phyloP scores from a whole-genome alignment of 306 rosid species.

The Cicer yamashitae region DNA sequence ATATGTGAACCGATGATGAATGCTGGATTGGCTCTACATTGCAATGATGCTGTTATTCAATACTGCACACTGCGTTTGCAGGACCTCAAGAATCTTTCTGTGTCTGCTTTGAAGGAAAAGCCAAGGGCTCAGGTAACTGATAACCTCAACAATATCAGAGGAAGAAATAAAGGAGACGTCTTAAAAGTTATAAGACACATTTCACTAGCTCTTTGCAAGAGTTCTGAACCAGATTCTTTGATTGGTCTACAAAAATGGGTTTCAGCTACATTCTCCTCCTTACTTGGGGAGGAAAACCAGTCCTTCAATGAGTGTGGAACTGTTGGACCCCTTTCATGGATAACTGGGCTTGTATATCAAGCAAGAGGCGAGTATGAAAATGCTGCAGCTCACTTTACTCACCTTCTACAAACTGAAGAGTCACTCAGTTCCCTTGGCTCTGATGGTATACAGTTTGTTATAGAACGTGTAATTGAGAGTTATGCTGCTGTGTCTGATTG shows the following conservation, averaged over 20 bases:
- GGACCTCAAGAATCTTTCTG: conserved; percentile 74
- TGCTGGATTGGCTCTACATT: conserved; percentile 93
- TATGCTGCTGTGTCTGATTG: conserved; percentile 90
- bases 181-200: conserved; percentile 75
- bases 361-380: conserved; percentile 90
- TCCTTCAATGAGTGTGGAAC: conserved; percentile 50
- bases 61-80: conserved; percentile 83
- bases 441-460: conserved; percentile 91
- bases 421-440: conserved; percentile 81
- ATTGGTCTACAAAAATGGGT: conserved; percentile 86
- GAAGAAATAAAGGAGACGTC: conserved; percentile 68
- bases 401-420: conserved; percentile 80
- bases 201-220: conserved; percentile 83
- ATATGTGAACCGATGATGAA: conserved; percentile 99
- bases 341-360: conserved; percentile 85
- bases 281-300: conserved; percentile 75
- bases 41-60: conserved; percentile 85
- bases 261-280: conserved; percentile 66
- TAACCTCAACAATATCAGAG: conserved; percentile 61
- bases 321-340: conserved; percentile 75
- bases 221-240: conserved; percentile 81
- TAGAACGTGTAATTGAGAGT: conserved; percentile 88
- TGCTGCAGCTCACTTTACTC: conserved; percentile 87
- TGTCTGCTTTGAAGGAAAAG: conserved; percentile 71
- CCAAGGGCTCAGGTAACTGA: conserved; percentile 74